These are phyloP conservation scores for Helicostylum pulchrum DNA, from an alignment of 192 early-diverging fungal genomes.

Conservation along the genomic window DNA sequence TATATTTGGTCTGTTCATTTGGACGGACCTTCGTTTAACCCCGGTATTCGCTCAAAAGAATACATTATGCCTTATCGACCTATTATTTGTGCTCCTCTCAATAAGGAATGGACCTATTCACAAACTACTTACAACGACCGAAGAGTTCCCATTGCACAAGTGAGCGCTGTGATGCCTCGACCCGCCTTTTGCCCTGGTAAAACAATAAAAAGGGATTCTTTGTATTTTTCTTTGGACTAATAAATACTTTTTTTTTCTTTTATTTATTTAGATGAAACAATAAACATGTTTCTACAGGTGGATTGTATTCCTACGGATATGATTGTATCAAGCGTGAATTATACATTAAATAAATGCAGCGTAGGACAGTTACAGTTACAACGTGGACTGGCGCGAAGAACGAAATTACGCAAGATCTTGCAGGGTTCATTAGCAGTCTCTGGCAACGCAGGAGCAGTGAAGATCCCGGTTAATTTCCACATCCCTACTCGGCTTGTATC, in stretches of 20 bases:
- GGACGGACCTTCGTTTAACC: conserved; percentile 26
- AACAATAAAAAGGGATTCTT: background rate
- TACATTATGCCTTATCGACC: conserved; percentile 33
- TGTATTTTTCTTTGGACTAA: too few species aligned
- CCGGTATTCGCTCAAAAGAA: conserved; percentile 26
- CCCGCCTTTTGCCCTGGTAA: conserved; percentile 40
- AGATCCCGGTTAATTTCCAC: conserved; percentile 17
- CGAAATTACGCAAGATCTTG: conserved; percentile 22
- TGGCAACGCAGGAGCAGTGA: background rate
- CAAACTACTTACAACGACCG: conserved; percentile 25
- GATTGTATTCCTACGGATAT: conserved; percentile 18
- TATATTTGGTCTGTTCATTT: conserved; percentile 36
- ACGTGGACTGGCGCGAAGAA: conserved; percentile 19
- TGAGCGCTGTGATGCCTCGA: conserved; percentile 24
- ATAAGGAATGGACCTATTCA: conserved; percentile 29
- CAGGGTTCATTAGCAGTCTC: background rate
- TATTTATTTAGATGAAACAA: conserved; percentile 12
- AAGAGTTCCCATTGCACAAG: conserved; percentile 27
- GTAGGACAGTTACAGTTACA: conserved; percentile 30
- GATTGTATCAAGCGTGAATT: conserved; percentile 18
- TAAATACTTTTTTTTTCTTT: background rate
- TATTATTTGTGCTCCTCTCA: conserved; percentile 35
- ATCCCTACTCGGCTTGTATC: conserved; percentile 36
- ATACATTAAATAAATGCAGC: conserved; percentile 28
- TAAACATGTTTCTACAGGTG: conserved; percentile 19